Conservation (phyloP, 257 asterid species). For the Marsdenia floribunda region DNA sequence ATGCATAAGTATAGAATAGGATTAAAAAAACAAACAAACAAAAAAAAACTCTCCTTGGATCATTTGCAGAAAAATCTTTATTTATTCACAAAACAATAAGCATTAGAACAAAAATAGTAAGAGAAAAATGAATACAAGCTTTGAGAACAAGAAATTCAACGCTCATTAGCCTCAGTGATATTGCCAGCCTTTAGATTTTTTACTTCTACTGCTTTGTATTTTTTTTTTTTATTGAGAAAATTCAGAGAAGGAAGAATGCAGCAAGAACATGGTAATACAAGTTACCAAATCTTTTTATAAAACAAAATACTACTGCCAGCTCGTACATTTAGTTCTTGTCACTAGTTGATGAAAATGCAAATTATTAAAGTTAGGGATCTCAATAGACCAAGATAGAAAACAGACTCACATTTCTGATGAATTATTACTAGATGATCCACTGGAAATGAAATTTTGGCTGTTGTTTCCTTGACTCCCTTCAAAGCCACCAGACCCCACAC, state of each 20-base stretch:
- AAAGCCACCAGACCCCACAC: conserved; percentile 53
- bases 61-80: conserved; percentile 18
- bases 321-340: neutral
- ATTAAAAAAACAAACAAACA: conserved; percentile 3
- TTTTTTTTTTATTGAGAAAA: neutral
- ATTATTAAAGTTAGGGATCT: neutral
- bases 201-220: neutral
- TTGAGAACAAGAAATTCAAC: neutral
- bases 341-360: conserved; percentile 3
- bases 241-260: neutral
- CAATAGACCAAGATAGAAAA: neutral
- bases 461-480: conserved; percentile 39
- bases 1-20: conserved; percentile 25
- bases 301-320: neutral
- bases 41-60: conserved; percentile 21
- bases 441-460: conserved; percentile 16
- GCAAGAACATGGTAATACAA: neutral
- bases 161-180: neutral
- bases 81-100: neutral
- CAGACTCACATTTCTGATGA: conserved; percentile 35
- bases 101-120: neutral
- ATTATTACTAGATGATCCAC: conserved; percentile 24
- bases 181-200: neutral
- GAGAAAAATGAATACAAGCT: neutral
- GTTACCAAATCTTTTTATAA: neutral